Base-by-base conservation (phyloP, 1,284 basidiomycete genomes). In the Exsudoporus floridanus region DNA sequence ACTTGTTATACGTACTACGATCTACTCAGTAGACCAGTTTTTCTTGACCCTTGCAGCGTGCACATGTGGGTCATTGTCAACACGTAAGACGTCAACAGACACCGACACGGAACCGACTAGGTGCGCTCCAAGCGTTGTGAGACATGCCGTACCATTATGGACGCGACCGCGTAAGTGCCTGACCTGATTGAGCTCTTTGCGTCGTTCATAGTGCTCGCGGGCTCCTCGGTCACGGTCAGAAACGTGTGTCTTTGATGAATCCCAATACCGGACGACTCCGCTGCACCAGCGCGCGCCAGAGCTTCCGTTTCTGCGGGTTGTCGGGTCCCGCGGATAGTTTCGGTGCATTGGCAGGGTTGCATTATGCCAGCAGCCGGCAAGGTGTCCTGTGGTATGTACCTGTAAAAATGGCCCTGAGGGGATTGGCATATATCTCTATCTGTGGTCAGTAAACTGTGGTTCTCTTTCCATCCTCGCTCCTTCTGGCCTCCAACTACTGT, bases 351-450 rank as follows among this genome's bases (percentile, higher is more conserved):
- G 14, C 33, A 13, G 16, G 33, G 16, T 16, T 33, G 31, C 14
- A 7, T 3, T 0, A 33, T n/a, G 30, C n/a, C n/a, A n/a, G 31
- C n/a, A 47, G 40, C 37, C 37, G 31, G 21, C 23, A 45, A 35
- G 36, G 30, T 16, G 25, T 19, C 36, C 23, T 30, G 30, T 35
- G n/a, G 57, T 63, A 23, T 23, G 23, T 23, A 16, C 52, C 52
- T 55, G 50, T 54, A 39, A 56, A 45, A 50, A 35, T 21, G 52
- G 35, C 61, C 60, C 60, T 62, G 63, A 48, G 21, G 19, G 21
- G 25, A 7, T 8, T 5, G 16, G 27, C 45, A 46, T 61, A 59
- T 50, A 62, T 41, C 38, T 35, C 19, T 21, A 30, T 10, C 35
- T 30, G 19, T 41, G 34, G 23, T 33, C 3, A 16, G 23, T 45